A percentile compares a stretch with the other conserved stretches of the same genome.
Evolutionary conservation across 148 eudicot species (phyloP).

Genomic region (Cornus kousa): DNA sequence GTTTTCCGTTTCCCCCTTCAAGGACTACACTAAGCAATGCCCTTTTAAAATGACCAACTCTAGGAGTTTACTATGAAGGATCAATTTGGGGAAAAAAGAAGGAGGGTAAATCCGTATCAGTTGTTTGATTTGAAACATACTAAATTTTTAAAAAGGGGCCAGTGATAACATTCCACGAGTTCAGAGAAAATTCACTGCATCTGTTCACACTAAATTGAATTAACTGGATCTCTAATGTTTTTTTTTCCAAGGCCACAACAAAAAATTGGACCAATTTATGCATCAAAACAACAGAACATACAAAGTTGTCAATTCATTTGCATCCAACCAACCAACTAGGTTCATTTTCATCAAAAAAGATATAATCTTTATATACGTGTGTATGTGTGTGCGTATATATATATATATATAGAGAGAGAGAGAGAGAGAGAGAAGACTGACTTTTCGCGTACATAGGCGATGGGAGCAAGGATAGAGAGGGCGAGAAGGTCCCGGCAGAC

Average conservation of each 20-base stretch:
- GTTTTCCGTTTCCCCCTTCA: too few relatives aligned
- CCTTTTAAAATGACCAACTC: too few relatives aligned
- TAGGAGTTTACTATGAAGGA: neutral
- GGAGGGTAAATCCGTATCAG: neutral
- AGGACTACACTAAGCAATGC: too few relatives aligned
- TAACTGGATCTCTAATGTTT: neutral
- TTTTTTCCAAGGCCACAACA: neutral
- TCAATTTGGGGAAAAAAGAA: neutral
- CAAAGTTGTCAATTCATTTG: neutral
- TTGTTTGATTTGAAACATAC: neutral
- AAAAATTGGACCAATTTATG: neutral
- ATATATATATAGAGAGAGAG: neutral
- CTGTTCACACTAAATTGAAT: neutral
- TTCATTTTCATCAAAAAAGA: too few relatives aligned
- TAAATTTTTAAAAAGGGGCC: neutral
- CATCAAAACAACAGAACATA: neutral
- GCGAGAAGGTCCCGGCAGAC: constrained; percentile 75
- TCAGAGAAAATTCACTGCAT: neutral
- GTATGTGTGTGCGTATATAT: too few relatives aligned
- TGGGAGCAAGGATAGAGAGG: constrained; percentile 78
- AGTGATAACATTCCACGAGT: neutral
- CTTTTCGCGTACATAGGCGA: constrained; percentile 88
- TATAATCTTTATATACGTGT: neutral
- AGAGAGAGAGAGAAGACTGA: constrained; percentile 18
- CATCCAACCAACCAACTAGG: too few relatives aligned